These are phyloP conservation scores for Globisporangium spiculum DNA, from an alignment of 352 stramenopile species.

Conservation along the genomic window DNA sequence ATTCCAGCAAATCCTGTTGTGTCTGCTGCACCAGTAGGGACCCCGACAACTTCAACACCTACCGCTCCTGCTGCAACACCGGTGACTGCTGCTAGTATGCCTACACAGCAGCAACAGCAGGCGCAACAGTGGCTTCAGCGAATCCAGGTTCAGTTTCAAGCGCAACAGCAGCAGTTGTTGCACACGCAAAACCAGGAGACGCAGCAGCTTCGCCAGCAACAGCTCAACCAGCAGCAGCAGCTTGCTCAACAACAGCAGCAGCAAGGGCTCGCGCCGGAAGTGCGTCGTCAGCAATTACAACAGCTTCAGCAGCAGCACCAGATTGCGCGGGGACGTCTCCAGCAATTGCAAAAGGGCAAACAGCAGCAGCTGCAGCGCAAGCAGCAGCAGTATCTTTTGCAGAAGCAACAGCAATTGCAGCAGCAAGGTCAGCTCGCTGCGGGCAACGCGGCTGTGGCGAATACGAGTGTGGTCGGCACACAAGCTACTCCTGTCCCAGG, in stretches of 20 bases:
- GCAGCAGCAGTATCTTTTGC: slow-evolving; percentile 75
- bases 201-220: slow-evolving; percentile 69
- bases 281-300: slow-evolving; percentile 64
- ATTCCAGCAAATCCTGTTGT: slow-evolving; percentile 11
- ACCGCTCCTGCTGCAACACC: slow-evolving; percentile 15
- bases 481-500: slow-evolving; percentile 30
- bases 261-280: slow-evolving; percentile 52
- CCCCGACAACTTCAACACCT: not conserved
- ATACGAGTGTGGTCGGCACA: slow-evolving; percentile 28
- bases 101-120: slow-evolving; percentile 56
- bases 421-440: slow-evolving; percentile 33
- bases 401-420: slow-evolving; percentile 75
- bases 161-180: slow-evolving; percentile 68
- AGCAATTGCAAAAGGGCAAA: slow-evolving; percentile 78
- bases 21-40: slow-evolving; percentile 7
- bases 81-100: slow-evolving; percentile 20
- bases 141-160: slow-evolving; percentile 80
- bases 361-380: slow-evolving; percentile 80
- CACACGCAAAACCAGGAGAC: slow-evolving; percentile 78
- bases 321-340: slow-evolving; percentile 55
- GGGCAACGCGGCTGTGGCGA: slow-evolving; percentile 22
- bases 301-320: slow-evolving; percentile 78
- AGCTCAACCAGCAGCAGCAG: slow-evolving; percentile 75
- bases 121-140: slow-evolving; percentile 80
- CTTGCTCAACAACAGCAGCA: slow-evolving; percentile 69